Conservation (phyloP, 495 filamentous ascomycete species). For the Geopyxis carbonaria region DNA sequence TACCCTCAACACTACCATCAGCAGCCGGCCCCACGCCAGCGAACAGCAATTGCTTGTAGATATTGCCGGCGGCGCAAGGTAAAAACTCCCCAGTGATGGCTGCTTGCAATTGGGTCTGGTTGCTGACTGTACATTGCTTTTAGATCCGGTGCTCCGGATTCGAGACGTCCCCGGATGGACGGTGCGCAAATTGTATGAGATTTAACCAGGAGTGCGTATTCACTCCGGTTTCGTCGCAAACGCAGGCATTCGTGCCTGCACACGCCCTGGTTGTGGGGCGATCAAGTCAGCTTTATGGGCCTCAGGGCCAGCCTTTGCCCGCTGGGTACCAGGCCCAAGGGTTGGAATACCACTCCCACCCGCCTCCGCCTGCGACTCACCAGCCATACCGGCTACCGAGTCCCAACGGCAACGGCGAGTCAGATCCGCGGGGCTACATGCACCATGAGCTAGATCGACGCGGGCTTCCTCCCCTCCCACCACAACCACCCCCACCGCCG, state of each 20-base stretch:
- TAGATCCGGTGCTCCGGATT: slow-evolving; percentile 79
- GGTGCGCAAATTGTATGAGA: slow-evolving; percentile 61
- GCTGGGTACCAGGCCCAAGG: slow-evolving; percentile 27
- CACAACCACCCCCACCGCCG: slow-evolving; percentile 7
- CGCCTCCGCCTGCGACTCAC: slow-evolving; percentile 12
- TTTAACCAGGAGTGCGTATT: slow-evolving; percentile 80
- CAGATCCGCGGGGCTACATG: too few species aligned
- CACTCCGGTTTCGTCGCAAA: slow-evolving; percentile 65
- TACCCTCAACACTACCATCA: slow-evolving; percentile 8
- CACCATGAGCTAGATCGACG: slow-evolving; percentile 27
- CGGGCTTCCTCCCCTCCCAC: slow-evolving; percentile 11
- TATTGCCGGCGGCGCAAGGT: slow-evolving; percentile 75
- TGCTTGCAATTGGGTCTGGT: neutral
- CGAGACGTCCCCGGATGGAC: slow-evolving; percentile 56
- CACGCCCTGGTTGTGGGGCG: slow-evolving; percentile 28
- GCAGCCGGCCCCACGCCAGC: slow-evolving; percentile 55
- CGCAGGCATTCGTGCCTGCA: slow-evolving; percentile 69
- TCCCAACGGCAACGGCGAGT: neutral
- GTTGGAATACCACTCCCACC: slow-evolving; percentile 30
- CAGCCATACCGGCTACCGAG: neutral
- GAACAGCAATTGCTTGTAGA: slow-evolving; percentile 70
- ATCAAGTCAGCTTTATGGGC: slow-evolving; percentile 45
- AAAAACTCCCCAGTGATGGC: too few species aligned
- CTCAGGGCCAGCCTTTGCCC: slow-evolving; percentile 50
- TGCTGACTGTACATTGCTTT: neutral